Base-by-base conservation (phyloP, 2,329 filamentous ascomycete genomes). In the Intubia oerlemansii region DNA sequence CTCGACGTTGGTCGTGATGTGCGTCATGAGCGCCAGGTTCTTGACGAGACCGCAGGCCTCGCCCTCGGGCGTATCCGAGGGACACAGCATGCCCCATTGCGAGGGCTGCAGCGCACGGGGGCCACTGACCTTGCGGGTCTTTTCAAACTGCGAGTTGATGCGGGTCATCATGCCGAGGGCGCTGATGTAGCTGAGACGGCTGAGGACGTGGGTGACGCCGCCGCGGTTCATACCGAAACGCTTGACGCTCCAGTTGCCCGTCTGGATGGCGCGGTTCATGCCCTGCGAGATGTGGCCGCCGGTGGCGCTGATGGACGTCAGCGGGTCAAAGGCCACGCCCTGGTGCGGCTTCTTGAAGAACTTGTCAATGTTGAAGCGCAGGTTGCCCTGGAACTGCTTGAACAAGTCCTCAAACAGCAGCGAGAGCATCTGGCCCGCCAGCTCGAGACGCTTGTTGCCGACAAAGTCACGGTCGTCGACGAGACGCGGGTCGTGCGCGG, bases 81-180 rank as follows among this genome's bases (percentile, higher is more conserved):
- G 78, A 46, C 88, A 98, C 31, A 98, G 60, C 84, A 98, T 93
- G 41, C 88, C 88, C 56, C 92, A 98, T 41, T 98, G 88, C 1
- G 88, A 98, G 6, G 88, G 84, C 45, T 98, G 88, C 27, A 98
- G 60, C 12, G 90, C 88, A 64, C 88, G 74, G 42, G 90, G 88
- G 39, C 90, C 90, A 45, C 75, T 84, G 35, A 98, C 84, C 52
- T 98, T 98, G 41, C 88, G 62, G 3, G 88, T 95, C 62, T 98
- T 98, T 48, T 98, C 88, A 44, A 98, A 98, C 54, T 98, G 88
- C 62, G 79, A 90, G 49, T 77, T 88, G 44, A 98, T 95, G 49
- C 88, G 67, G 10, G 88, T 98, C 88, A 98, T 98, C 90, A 98
- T 98, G 36, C 90, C 90, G 17, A 98, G 66, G 17, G 88, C 88